phyloP scores from a whole-genome alignment of 768 basidiomycete genomes.

The Boletus pseudopeckii region DNA sequence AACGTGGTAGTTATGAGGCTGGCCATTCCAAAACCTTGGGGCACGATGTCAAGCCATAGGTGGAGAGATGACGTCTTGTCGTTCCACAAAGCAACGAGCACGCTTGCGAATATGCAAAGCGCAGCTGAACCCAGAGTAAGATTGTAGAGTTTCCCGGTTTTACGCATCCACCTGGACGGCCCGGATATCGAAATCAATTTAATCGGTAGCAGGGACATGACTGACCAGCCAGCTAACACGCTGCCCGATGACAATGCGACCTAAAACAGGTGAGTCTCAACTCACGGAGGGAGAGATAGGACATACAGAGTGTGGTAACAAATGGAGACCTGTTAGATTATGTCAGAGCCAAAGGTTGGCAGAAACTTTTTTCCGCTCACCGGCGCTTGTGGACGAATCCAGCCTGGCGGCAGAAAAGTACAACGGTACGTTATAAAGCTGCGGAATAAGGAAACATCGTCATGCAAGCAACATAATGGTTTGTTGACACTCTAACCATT shows the following conservation, averaged over 20 bases:
- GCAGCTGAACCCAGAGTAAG: slow-evolving; percentile 67
- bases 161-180: slow-evolving; percentile 68
- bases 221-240: slow-evolving; percentile 81
- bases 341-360: slow-evolving; percentile 6
- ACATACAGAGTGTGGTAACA: slow-evolving; percentile 86
- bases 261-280: slow-evolving; percentile 37
- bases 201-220: slow-evolving; percentile 12
- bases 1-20: slow-evolving; percentile 83
- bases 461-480: neutral
- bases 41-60: slow-evolving; percentile 75
- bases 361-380: slow-evolving; percentile 39
- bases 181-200: slow-evolving; percentile 6
- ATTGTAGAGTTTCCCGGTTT: slow-evolving; percentile 80
- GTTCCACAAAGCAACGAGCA: slow-evolving; percentile 65
- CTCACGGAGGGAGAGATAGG: slow-evolving; percentile 1
- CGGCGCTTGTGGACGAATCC: slow-evolving; percentile 64
- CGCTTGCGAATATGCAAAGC: slow-evolving; percentile 55
- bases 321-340: slow-evolving; percentile 61
- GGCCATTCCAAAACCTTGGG: slow-evolving; percentile 82
- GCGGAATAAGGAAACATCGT: slow-evolving; percentile 7
- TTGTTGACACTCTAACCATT: slow-evolving; percentile 45
- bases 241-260: slow-evolving; percentile 81
- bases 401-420: slow-evolving; percentile 84
- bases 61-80: slow-evolving; percentile 55
- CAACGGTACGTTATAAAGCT: slow-evolving; percentile 87